Percentiles rank a stretch among this genome's conserved stretches.
These are phyloP conservation scores for Malassezia psittaci DNA, from an alignment of 1,284 basidiomycete species.

Conservation along the genomic window DNA sequence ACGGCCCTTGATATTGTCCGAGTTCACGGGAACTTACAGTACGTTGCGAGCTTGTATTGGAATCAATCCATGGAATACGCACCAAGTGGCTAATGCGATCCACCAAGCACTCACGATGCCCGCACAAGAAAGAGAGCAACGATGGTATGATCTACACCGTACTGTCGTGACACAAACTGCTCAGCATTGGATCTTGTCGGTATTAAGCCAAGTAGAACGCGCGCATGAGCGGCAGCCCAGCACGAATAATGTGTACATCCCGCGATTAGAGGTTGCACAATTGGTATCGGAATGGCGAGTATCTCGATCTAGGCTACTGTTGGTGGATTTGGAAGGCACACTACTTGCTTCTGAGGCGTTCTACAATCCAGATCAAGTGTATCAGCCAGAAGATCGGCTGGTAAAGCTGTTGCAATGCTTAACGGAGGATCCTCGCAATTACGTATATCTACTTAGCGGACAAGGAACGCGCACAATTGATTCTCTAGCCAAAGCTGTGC, in stretches of 20 bases:
- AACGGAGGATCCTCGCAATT: conserved; percentile 59
- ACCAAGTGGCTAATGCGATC: conserved; percentile 59
- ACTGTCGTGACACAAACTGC: conserved; percentile 79
- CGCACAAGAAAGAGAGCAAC: conserved; percentile 60
- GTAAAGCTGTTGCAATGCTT: conserved; percentile 58
- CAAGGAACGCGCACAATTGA: conserved; percentile 60
- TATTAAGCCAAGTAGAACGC: conserved; percentile 53
- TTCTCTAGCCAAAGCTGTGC: conserved; percentile 51
- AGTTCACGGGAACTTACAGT: conserved; percentile 77
- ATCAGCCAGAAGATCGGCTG: conserved; percentile 55
- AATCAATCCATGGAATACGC: conserved; percentile 57
- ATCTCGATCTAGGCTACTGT: conserved; percentile 56
- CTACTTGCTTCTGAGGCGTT: conserved; percentile 53
- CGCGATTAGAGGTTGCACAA: conserved; percentile 42
- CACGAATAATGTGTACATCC: conserved; percentile 36
- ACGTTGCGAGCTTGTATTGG: conserved; percentile 75
- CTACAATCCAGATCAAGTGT: conserved; percentile 38
- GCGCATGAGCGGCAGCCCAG: conserved; percentile 40
- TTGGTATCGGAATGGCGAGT: conserved; percentile 49
- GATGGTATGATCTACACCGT: conserved; percentile 75
- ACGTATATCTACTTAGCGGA: conserved; percentile 73
- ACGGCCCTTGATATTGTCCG: conserved; percentile 59
- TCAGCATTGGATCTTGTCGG: conserved; percentile 68
- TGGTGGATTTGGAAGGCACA: conserved; percentile 71
- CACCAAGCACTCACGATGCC: conserved; percentile 64